Conservation (phyloP, 2,329 filamentous ascomycete species). For the Hypoxylon sp. region DNA sequence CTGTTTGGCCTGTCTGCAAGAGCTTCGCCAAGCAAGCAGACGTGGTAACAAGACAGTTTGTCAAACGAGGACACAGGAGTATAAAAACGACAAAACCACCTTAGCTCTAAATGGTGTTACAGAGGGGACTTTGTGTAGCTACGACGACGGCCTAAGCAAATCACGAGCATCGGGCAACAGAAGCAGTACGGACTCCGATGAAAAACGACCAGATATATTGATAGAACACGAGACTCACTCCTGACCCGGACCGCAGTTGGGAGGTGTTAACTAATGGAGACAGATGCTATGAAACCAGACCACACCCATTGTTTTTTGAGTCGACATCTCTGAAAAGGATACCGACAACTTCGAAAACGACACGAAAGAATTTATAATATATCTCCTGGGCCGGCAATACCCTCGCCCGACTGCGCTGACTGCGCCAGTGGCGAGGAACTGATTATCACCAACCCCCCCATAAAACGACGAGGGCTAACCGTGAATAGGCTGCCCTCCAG, state of each 20-base stretch:
- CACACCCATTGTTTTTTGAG: constrained; percentile 15
- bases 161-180: not conserved
- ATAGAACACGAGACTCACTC: constrained; percentile 2
- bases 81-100: not conserved
- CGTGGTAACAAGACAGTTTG: not conserved
- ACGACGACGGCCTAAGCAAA: no score
- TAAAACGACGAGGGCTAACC: constrained; percentile 37
- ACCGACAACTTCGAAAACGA: constrained; percentile 33
- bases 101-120: not conserved
- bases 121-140: not conserved
- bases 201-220: not conserved
- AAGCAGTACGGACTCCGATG: not conserved
- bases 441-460: constrained; percentile 40
- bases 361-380: constrained; percentile 33
- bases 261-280: constrained; percentile 10
- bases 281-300: constrained; percentile 16
- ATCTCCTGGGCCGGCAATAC: constrained; percentile 38
- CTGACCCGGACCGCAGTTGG: not conserved
- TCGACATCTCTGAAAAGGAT: not conserved
- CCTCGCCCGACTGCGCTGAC: constrained; percentile 35
- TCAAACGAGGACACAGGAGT: not conserved
- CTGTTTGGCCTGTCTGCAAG: not conserved
- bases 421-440: constrained; percentile 40
- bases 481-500: constrained; percentile 44
- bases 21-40: not conserved